Evolutionary conservation across 1,139 yeast species (phyloP).

Genomic region (Candida buenavistaensis): DNA sequence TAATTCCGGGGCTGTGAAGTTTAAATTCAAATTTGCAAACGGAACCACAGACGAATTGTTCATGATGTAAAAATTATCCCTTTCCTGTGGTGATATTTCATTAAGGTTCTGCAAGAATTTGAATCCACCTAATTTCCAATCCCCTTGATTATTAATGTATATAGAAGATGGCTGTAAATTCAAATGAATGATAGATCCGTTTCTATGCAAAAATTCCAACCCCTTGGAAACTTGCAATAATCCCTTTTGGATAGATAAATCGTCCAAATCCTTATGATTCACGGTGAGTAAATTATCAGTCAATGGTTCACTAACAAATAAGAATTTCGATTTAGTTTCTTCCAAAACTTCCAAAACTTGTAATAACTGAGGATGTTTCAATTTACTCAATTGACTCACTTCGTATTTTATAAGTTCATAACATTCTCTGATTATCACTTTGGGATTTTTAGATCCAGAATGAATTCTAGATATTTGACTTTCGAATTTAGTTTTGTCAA

Average conservation of each 20-base stretch:
- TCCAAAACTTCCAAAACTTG: slow-evolving; percentile 85
- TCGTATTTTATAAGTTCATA: slow-evolving; percentile 46
- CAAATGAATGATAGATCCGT: slow-evolving; percentile 73
- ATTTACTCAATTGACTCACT: slow-evolving; percentile 69
- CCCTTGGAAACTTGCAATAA: slow-evolving; percentile 77
- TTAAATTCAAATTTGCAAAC: slow-evolving; percentile 69
- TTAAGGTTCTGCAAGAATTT: slow-evolving; percentile 59
- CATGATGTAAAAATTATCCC: slow-evolving; percentile 59
- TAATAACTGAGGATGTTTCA: slow-evolving; percentile 85
- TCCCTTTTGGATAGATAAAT: slow-evolving; percentile 81
- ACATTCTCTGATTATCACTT: slow-evolving; percentile 37
- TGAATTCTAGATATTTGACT: slow-evolving; percentile 53
- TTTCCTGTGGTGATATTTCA: slow-evolving; percentile 46
- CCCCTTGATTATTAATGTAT: slow-evolving; percentile 79
- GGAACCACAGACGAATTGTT: slow-evolving; percentile 77
- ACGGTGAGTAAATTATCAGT: slow-evolving; percentile 56
- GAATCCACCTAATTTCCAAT: slow-evolving; percentile 89
- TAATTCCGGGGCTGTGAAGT: slow-evolving; percentile 52
- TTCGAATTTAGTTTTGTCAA: slow-evolving; percentile 80
- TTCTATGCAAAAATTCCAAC: slow-evolving; percentile 75
- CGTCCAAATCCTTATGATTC: slow-evolving; percentile 50
- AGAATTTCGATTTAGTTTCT: slow-evolving; percentile 72
- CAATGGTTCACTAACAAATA: slow-evolving; percentile 85
- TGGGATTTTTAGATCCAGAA: slow-evolving; percentile 42
- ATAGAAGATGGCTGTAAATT: slow-evolving; percentile 79